A percentile compares a stretch with the other conserved stretches of the same genome.
These are phyloP conservation scores for Cordyceps pruinosa DNA, from an alignment of 2,329 filamentous ascomycete genomes.

Conservation along the genomic window DNA sequence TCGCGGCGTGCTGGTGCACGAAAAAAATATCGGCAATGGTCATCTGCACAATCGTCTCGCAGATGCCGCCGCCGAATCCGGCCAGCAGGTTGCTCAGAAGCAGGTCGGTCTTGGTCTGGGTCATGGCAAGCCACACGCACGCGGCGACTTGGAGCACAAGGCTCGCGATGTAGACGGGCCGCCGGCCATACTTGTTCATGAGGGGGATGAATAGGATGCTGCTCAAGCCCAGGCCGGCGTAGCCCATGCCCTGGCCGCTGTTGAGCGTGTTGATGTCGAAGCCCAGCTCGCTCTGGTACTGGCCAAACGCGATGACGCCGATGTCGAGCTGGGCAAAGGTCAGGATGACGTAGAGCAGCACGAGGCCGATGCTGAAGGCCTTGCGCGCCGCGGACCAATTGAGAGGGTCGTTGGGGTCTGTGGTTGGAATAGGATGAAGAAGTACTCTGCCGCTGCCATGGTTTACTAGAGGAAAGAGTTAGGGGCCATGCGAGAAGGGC, in stretches of 20 bases:
- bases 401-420: slow-evolving; percentile 15
- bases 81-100: slow-evolving; percentile 35
- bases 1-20: slow-evolving; percentile 37
- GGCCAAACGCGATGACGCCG: slow-evolving; percentile 27
- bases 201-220: slow-evolving; percentile 38
- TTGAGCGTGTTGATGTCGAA: slow-evolving; percentile 36
- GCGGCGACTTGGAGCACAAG: slow-evolving; percentile 30
- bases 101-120: slow-evolving; percentile 33
- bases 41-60: slow-evolving; percentile 39
- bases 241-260: slow-evolving; percentile 37
- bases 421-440: slow-evolving; percentile 12
- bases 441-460: background rate
- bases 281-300: slow-evolving; percentile 34
- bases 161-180: slow-evolving; percentile 38
- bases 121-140: slow-evolving; percentile 32
- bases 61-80: slow-evolving; percentile 37
- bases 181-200: slow-evolving; percentile 37
- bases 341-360: background rate
- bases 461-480: background rate
- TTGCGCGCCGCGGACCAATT: slow-evolving; percentile 5
- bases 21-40: slow-evolving; percentile 43
- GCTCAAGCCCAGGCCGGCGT: slow-evolving; percentile 34
- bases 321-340: slow-evolving; percentile 3
- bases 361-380: background rate
- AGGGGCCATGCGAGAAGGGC: background rate